These are phyloP conservation scores for Bipolaris zeicola DNA, from an alignment of 2,329 filamentous ascomycete species.

Conservation along the genomic window DNA sequence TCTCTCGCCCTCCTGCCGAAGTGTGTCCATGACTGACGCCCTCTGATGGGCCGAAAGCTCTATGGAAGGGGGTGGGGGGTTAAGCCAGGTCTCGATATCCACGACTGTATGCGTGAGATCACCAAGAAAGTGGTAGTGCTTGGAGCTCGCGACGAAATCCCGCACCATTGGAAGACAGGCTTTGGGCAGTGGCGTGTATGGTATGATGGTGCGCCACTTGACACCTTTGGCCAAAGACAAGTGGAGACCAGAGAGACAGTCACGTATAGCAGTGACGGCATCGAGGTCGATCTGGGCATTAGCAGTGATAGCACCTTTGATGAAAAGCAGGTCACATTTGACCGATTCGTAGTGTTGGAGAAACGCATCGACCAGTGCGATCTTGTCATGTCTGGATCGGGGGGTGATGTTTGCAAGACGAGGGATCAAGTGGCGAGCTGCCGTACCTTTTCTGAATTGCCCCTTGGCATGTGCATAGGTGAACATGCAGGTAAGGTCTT, in stretches of 20 bases:
- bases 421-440: conserved; percentile 8
- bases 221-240: not conserved
- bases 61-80: not conserved
- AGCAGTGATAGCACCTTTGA: not conserved
- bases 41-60: not conserved
- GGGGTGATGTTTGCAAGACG: conserved; percentile 3
- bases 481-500: conserved; percentile 9
- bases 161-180: conserved; percentile 1
- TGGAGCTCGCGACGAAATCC: not conserved
- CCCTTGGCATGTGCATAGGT: not conserved
- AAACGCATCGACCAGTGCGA: conserved; percentile 2
- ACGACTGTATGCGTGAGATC: conserved; percentile 2
- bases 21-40: not conserved
- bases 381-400: not conserved
- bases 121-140: not conserved
- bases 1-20: not conserved
- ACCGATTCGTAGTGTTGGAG: conserved; percentile 5
- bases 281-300: not conserved
- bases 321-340: not conserved
- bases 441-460: not conserved
- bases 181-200: conserved; percentile 9
- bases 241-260: conserved; percentile 2
- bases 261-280: not conserved
- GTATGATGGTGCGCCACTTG: conserved; percentile 10
- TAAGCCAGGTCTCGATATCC: conserved; percentile 13